Conservation (phyloP, 345 rosid genomes). For the Fremontodendron californicum region DNA sequence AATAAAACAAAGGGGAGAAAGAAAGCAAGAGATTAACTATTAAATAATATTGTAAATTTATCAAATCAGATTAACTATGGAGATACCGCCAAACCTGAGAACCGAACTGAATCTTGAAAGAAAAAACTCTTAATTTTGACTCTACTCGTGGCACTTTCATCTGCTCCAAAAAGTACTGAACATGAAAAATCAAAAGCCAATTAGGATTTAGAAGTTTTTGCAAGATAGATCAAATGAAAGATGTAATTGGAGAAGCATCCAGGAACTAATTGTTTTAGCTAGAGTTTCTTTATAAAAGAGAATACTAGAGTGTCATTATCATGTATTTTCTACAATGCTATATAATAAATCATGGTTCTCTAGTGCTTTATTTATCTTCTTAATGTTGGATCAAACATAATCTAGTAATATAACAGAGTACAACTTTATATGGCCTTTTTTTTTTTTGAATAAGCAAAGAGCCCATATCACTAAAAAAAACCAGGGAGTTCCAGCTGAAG, state of each 20-base stretch:
- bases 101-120: slow-evolving; percentile 91
- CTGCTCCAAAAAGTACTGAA: slow-evolving; percentile 86
- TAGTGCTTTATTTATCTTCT: not conserved
- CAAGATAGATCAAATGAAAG: slow-evolving; percentile 1
- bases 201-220: not conserved
- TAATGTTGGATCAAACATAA: not conserved
- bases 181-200: slow-evolving; percentile 15
- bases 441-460: not conserved
- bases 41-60: slow-evolving; percentile 16
- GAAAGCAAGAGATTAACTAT: slow-evolving; percentile 3
- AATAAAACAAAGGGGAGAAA: not conserved
- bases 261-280: not conserved
- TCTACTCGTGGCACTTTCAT: slow-evolving; percentile 99
- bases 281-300: not conserved
- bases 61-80: slow-evolving; percentile 31
- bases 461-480: not conserved
- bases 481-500: not conserved
- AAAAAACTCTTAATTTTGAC: slow-evolving; percentile 90
- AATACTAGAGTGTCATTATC: not conserved
- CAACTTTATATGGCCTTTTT: not conserved
- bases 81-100: slow-evolving; percentile 83
- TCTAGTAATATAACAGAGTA: not conserved
- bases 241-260: not conserved
- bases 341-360: not conserved
- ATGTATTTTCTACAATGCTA: not conserved